phyloP scores from a whole-genome alignment of 345 rosid genomes.

The Citrus unshiu region DNA sequence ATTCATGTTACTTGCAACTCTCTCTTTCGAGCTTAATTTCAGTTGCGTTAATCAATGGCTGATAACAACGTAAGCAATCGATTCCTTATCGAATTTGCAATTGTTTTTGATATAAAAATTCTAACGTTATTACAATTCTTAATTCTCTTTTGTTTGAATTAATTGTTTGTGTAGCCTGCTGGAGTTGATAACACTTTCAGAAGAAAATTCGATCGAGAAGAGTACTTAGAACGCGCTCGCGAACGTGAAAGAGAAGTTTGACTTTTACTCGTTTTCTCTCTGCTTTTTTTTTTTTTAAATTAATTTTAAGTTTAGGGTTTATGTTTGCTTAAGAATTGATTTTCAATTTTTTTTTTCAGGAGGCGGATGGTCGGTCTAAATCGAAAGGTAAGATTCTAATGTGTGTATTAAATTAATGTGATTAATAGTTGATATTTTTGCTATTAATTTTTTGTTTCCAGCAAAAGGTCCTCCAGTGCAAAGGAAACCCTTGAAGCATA shows the following conservation, averaged over 20 bases:
- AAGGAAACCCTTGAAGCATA: constrained; percentile 94
- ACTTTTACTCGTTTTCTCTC: background rate
- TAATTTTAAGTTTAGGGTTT: constrained; percentile 3
- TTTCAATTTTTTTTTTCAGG: constrained; percentile 34
- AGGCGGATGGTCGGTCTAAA: constrained; percentile 54
- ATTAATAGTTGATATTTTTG: background rate
- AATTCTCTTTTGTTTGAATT: background rate
- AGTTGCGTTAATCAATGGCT: constrained; percentile 32
- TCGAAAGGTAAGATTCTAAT: constrained; percentile 53
- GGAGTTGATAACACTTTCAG: constrained; percentile 90
- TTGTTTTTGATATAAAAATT: background rate
- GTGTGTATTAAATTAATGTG: background rate
- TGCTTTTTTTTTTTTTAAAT: background rate
- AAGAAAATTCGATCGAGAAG: constrained; percentile 78
- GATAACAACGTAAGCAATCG: constrained; percentile 37
- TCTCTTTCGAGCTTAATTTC: background rate
- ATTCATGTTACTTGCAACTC: background rate
- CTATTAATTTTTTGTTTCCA: constrained; percentile 16
- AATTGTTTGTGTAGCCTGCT: constrained; percentile 30
- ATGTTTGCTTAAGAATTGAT: background rate
- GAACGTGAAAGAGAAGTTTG: constrained; percentile 80
- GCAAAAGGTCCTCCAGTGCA: constrained; percentile 92
- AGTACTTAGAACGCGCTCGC: constrained; percentile 78
- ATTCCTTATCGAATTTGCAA: background rate
- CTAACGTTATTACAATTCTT: background rate